Evolutionary conservation across 2,329 filamentous ascomycete species (phyloP).

Genomic region (Nigrospora sphaerica): DNA sequence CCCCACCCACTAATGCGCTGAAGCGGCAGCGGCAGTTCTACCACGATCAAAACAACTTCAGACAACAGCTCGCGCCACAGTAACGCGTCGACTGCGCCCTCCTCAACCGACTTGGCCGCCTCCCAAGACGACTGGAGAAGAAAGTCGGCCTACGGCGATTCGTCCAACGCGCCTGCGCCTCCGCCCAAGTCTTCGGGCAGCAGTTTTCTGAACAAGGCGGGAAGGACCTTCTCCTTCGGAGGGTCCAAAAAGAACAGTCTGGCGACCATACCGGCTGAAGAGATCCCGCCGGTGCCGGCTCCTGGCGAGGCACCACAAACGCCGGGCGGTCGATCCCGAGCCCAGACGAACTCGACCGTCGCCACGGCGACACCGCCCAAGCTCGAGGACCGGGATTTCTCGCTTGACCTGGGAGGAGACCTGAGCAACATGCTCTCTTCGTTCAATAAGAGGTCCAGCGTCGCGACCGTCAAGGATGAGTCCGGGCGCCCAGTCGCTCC

Average conservation of each 20-base stretch:
- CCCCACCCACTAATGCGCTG: neutral
- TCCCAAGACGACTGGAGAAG: slow-evolving; percentile 33
- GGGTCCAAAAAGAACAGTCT: slow-evolving; percentile 41
- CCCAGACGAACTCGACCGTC: slow-evolving; percentile 46
- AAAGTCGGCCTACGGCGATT: slow-evolving; percentile 27
- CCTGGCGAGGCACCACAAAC: slow-evolving; percentile 16
- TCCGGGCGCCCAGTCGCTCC: slow-evolving; percentile 24
- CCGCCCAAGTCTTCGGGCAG: slow-evolving; percentile 40
- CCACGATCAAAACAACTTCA: slow-evolving; percentile 52
- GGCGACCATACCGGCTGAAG: slow-evolving; percentile 26
- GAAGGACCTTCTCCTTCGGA: slow-evolving; percentile 54
- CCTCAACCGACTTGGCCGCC: slow-evolving; percentile 39
- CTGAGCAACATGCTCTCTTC: slow-evolving; percentile 48
- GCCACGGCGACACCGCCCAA: slow-evolving; percentile 46
- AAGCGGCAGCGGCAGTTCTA: slow-evolving; percentile 54
- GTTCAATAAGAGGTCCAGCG: slow-evolving; percentile 49
- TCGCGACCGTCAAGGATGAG: slow-evolving; percentile 36
- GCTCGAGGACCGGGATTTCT: slow-evolving; percentile 35
- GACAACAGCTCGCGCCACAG: slow-evolving; percentile 57
- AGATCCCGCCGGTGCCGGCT: slow-evolving; percentile 31
- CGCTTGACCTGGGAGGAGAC: slow-evolving; percentile 49
- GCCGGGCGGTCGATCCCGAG: slow-evolving; percentile 31
- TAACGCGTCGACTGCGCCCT: slow-evolving; percentile 54
- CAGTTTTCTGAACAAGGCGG: slow-evolving; percentile 48
- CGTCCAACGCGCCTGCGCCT: slow-evolving; percentile 25